A percentile compares a stretch with the other conserved stretches of the same genome.
Evolutionary conservation across 106 monocot species (phyloP).

Genomic region (Chionographis japonica): DNA sequence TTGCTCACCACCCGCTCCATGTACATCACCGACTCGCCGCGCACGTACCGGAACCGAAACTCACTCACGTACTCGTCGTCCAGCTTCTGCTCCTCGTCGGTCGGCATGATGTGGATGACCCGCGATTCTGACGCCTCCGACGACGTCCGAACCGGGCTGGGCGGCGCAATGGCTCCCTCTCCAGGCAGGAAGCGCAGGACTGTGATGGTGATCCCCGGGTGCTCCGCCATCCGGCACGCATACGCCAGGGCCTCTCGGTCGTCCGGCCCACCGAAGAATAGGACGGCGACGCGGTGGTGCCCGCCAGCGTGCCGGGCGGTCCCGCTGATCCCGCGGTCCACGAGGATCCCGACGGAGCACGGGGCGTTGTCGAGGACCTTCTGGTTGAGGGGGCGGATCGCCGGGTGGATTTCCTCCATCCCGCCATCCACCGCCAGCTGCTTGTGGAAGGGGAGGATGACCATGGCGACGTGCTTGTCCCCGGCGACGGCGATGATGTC

Average conservation of each 20-base stretch:
- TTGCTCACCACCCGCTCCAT: conserved; percentile 22
- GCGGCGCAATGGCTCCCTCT: background rate
- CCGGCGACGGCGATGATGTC: conserved; percentile 2
- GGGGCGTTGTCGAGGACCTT: conserved; percentile 17
- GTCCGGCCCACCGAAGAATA: conserved; percentile 21
- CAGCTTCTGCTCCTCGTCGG: conserved; percentile 2
- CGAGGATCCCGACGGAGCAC: conserved; percentile 32
- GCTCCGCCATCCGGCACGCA: conserved; percentile 18
- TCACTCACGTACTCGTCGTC: conserved; percentile 39
- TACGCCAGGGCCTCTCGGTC: conserved; percentile 23
- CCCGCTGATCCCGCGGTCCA: conserved; percentile 25
- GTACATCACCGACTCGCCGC: conserved; percentile 22
- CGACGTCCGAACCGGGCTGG: background rate
- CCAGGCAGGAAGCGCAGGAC: conserved; percentile 10
- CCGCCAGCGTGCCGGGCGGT: background rate
- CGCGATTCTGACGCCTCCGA: background rate
- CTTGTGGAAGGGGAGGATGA: too few species aligned
- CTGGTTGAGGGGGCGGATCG: conserved; percentile 20
- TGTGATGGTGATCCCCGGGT: conserved; percentile 10
- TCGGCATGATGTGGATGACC: too few species aligned
- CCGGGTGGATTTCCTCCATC: conserved; percentile 17
- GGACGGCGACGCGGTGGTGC: conserved; percentile 4
- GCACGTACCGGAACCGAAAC: conserved; percentile 17
- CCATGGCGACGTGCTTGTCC: background rate
- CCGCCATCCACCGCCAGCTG: conserved; percentile 5